A percentile compares a stretch with the other conserved stretches of the same genome.
These are phyloP conservation scores for Fagopyrum homotropicum DNA, from an alignment of 148 eudicot genomes.

Conservation along the genomic window DNA sequence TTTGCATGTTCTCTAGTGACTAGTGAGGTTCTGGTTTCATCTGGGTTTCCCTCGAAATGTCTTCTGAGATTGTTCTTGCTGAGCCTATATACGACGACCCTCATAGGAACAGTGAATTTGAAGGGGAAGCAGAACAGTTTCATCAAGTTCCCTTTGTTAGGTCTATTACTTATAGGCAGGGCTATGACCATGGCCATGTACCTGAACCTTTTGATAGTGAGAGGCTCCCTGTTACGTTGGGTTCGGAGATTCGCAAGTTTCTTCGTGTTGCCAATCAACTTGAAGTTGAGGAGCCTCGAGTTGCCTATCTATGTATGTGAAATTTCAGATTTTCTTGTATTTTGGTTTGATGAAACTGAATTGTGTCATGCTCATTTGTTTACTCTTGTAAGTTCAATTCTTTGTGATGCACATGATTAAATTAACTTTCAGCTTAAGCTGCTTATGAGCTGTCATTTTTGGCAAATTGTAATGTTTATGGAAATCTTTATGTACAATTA, in stretches of 20 bases:
- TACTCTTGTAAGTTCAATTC: not conserved
- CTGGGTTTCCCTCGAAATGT: constrained; percentile 17
- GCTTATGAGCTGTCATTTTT: not conserved
- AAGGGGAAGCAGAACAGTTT: constrained; percentile 13
- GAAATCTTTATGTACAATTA: not conserved
- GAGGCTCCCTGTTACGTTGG: constrained; percentile 72
- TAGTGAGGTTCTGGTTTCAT: constrained; percentile 4
- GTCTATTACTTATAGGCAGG: constrained; percentile 42
- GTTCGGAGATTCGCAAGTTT: constrained; percentile 67
- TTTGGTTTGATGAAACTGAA: not conserved
- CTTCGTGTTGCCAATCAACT: constrained; percentile 85
- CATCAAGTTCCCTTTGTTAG: constrained; percentile 27
- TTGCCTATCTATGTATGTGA: constrained; percentile 81
- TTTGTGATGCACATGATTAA: not conserved
- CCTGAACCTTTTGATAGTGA: constrained; percentile 87
- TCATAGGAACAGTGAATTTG: constrained; percentile 13
- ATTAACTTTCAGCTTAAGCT: not conserved
- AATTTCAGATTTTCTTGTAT: not conserved
- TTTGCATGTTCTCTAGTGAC: not conserved
- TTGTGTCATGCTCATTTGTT: not conserved
- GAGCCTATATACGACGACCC: constrained; percentile 36
- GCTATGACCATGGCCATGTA: constrained; percentile 9
- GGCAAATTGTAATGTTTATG: not conserved
- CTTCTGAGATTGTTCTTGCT: constrained; percentile 60
- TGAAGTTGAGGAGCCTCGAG: constrained; percentile 77